A percentile compares a stretch with the other conserved stretches of the same genome.
Conservation (phyloP, 2,329 filamentous ascomycete genomes). For the Fusarium coffeatum region DNA sequence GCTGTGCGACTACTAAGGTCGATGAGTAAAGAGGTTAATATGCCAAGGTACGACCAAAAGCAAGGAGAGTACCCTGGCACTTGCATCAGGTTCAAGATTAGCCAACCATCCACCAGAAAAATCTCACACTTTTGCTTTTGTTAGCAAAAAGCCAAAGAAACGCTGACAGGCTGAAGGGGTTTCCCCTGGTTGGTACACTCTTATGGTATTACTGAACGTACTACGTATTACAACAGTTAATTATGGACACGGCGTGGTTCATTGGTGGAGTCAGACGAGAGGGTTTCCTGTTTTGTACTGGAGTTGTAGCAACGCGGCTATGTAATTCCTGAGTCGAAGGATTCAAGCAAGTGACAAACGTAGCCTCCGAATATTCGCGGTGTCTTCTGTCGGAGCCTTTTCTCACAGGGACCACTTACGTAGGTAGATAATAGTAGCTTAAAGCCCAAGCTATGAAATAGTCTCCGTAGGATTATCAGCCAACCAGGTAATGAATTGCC, state of each 20-base stretch:
- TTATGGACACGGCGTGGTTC: background rate
- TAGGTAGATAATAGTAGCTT: background rate
- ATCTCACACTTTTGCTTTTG: background rate
- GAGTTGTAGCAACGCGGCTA: background rate
- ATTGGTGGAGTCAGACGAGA: conserved; percentile 5
- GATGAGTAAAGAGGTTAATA: background rate
- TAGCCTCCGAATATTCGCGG: background rate
- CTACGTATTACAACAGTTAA: background rate
- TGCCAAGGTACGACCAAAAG: background rate
- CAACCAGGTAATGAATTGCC: background rate
- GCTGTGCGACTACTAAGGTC: background rate
- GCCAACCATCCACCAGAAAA: background rate
- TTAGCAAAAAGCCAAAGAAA: background rate
- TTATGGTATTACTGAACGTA: background rate
- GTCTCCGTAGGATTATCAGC: conserved; percentile 1
- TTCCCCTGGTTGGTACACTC: background rate
- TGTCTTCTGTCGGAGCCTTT: background rate
- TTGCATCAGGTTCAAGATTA: background rate
- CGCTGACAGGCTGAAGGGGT: background rate
- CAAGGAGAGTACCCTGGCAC: background rate
- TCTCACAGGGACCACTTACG: background rate
- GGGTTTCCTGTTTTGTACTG: conserved; percentile 19
- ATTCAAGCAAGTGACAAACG: background rate
- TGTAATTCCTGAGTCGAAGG: background rate
- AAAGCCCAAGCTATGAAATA: background rate